phyloP scores from a whole-genome alignment of 352 stramenopile genomes.

The Paralagenidium karlingii region DNA sequence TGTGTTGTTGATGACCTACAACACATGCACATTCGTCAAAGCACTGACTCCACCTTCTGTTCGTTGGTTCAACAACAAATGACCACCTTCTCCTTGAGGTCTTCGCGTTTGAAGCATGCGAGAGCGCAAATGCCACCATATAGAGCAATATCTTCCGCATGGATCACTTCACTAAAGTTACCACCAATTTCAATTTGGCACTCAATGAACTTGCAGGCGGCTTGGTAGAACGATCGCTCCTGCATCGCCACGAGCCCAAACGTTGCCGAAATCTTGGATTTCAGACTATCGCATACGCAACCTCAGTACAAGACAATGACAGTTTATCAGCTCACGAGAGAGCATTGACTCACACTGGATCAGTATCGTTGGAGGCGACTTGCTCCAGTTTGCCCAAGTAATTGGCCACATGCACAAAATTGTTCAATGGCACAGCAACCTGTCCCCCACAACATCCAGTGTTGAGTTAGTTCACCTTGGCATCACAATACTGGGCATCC shows the following conservation, averaged over 20 bases:
- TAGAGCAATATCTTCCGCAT: slow-evolving; percentile 77
- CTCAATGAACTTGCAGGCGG: slow-evolving; percentile 68
- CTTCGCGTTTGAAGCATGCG: slow-evolving; percentile 69
- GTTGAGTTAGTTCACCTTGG: not conserved
- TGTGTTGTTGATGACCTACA: slow-evolving; percentile 72
- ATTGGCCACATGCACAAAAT: slow-evolving; percentile 77
- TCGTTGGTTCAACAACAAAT: not conserved
- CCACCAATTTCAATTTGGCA: slow-evolving; percentile 68
- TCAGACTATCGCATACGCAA: slow-evolving; percentile 30
- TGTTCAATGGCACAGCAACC: slow-evolving; percentile 73
- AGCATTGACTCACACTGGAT: slow-evolving; percentile 30
- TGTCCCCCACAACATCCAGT: slow-evolving; percentile 4
- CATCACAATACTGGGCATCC: not conserved
- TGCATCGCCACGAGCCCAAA: slow-evolving; percentile 71
- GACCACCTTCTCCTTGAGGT: slow-evolving; percentile 59
- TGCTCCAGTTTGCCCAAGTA: slow-evolving; percentile 83
- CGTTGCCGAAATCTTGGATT: slow-evolving; percentile 66
- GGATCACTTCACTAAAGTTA: slow-evolving; percentile 74
- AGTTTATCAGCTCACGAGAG: not conserved
- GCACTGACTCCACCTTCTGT: not conserved
- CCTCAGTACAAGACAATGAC: too few species aligned
- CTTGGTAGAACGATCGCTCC: slow-evolving; percentile 69
- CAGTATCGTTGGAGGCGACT: slow-evolving; percentile 46
- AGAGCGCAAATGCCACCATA: slow-evolving; percentile 80
- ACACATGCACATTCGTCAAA: not conserved